Base-by-base conservation (phyloP, 1,284 basidiomycete genomes). In the Sporisorium scitamineum region DNA sequence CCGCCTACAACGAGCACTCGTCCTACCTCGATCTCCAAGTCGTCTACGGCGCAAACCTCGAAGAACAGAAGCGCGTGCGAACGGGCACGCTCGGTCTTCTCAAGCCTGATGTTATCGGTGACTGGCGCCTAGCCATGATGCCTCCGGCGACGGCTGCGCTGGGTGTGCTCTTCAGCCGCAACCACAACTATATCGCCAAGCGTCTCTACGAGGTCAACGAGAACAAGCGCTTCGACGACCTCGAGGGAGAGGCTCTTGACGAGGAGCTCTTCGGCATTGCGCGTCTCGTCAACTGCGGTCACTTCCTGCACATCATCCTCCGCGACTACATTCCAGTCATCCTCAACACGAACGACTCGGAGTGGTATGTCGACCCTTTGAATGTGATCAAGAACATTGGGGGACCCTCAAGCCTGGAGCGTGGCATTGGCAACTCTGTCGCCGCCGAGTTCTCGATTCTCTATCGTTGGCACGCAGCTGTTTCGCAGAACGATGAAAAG, bases 1-100 rank as follows among this genome's bases (percentile, higher is more conserved):
- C 74, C 2, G 57, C 68, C 45, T 89, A 90, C 79, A 94, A 94
- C 81, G 86, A 90, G 60, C 87, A 90, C 2, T 91, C 90, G 74
- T 91, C 90, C 70, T 94, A 94, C 83, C 88, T 94, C 29, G 93
- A 94, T 79, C 85, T 94, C 31, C 90, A 90, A 77, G 89, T 92
- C 9, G 86, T 94, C 5, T 94, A 94, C 72, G 70, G 75, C 27
- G 63, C 67, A 47, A 66, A 70, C 34, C 29, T 57, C 8, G 61
- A 64, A n/a, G 69, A 70, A 53, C 65, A 66, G 64, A 7, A 37
- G 13, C 24, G 47, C 4, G 64, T 74, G 44, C 70, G 75, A 11
- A 61, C 60, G 18, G 42, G 58, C 22, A 55, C 57, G n/a, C 53
- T 67, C 20, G 75, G 75, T 47, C 64, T 69, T 2, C 67, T 77